Base-by-base conservation (phyloP, 768 basidiomycete species). In the Lactifluus subvellereus region DNA sequence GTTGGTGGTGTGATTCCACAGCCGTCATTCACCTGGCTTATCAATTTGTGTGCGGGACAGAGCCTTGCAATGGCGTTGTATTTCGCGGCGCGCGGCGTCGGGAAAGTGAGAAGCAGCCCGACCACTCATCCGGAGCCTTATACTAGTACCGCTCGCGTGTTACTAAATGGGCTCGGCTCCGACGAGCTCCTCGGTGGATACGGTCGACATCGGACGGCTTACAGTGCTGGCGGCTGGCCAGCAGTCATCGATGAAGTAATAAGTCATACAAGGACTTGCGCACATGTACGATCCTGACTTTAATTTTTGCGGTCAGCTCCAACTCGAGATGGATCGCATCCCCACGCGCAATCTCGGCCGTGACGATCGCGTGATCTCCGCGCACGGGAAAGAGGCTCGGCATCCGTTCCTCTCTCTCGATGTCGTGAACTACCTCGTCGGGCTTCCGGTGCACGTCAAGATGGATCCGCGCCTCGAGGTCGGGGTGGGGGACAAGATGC, bases 151-250 rank as follows among this genome's bases (percentile, higher is more conserved):
- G 93, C 97, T 0, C 82, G 84, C 49, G 94, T 98, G 0, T 76
- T 98, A 9, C 76, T 99, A 30, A 95, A 86, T 66, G 97, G 97
- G 1, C 77, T 99, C 7, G 97, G 97, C 0, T 91, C 97, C 1
- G 97, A 99, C 71, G 97, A 99, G 72, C 79, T 98, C 45, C 78
- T 99, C 5, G 97, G 94, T 3, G 97, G 97, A 1, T 99, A 99
- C 72, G 83, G 90, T 3, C 80, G 97, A 61, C 94, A 98, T 76
- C 82, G 92, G 8, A 82, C 84, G 10, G 89, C 86, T 1, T 98
- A 83, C 71, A 78, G 75, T 6, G 68, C 73, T 7, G 82, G 79
- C 20, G 84, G 89, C 11, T 96, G 93, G 93, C 69, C 78, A 65
- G 87, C 84, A 9, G 82, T 93, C 48, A 80, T 95, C 55, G 79